phyloP scores from a whole-genome alignment of 768 basidiomycete species.

The Tylopilus cervinicoccineus region DNA sequence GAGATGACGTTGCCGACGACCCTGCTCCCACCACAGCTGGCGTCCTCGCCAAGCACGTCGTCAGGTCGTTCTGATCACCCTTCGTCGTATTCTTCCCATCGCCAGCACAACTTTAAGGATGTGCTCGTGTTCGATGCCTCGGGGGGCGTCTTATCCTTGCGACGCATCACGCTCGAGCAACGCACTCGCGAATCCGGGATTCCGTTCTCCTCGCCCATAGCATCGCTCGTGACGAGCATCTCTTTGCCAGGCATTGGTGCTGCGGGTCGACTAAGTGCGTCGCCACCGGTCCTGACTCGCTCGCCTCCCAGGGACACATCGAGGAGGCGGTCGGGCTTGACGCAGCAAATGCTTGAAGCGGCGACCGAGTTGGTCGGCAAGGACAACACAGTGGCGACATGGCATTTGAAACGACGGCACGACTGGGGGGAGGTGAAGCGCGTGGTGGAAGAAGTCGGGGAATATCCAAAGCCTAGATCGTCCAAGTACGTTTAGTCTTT shows the following conservation, averaged over 20 bases:
- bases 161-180: constrained; percentile 48
- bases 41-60: constrained; percentile 27
- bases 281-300: constrained; percentile 22
- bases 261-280: constrained; percentile 34
- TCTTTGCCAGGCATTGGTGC: constrained; percentile 56
- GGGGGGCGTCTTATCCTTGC: constrained; percentile 51
- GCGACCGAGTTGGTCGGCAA: constrained; percentile 34
- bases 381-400: constrained; percentile 53
- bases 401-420: constrained; percentile 51
- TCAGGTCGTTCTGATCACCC: constrained; percentile 28
- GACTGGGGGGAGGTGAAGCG: constrained; percentile 54
- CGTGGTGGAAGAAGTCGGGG: constrained; percentile 5
- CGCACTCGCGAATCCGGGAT: constrained; percentile 23
- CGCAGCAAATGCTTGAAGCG: constrained; percentile 34
- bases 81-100: constrained; percentile 27
- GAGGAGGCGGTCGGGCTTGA: constrained; percentile 30
- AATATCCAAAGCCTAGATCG: constrained; percentile 1
- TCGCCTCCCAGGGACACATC: constrained; percentile 23
- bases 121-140: constrained; percentile 63
- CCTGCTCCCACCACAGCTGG: constrained; percentile 32
- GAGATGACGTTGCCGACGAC: constrained; percentile 36
- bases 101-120: constrained; percentile 55
- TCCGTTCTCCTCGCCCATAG: constrained; percentile 23
- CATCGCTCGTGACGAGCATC: constrained; percentile 49
- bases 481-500: constrained; percentile 14